Base-by-base conservation (phyloP, 768 basidiomycete species). In the Dendrothele bispora region DNA sequence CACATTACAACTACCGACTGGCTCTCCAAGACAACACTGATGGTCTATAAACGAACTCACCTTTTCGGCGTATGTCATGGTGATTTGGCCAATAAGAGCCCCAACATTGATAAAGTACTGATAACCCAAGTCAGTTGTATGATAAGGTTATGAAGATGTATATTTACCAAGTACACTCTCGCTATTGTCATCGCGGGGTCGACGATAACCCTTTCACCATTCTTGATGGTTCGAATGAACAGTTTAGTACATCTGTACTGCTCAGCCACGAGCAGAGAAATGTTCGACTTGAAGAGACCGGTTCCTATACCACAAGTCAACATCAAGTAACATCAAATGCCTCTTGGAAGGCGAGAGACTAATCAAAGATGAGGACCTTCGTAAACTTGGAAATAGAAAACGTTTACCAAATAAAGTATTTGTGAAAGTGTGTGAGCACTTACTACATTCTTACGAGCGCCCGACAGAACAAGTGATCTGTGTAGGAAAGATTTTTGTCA, bases 261-360 rank as follows among this genome's bases (percentile, higher is more conserved):
- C 60, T 91, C 89, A 6, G 89, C 89, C 20, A 91, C 74, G 54
- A 91, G 70, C 2, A 88, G 88, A 0, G 83, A 84, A 52, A 91
- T 82, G 61, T 88, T 90, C 2, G 82, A 66, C 66, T 91, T 89
- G 77, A 90, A 87, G 20, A 83, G 68, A 6, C 86, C 87, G 8
- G 86, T 78, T 15, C 86, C 80, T 66, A 39, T n/a, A n/a, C n/a
- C n/a, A n/a, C n/a, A n/a, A n/a, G n/a, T n/a, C n/a, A n/a, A n/a
- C n/a, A n/a, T n/a, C n/a, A n/a, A n/a, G n/a, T n/a, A n/a, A n/a
- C n/a, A n/a, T n/a, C n/a, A n/a, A n/a, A n/a, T n/a, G n/a, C n/a
- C n/a, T n/a, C n/a, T n/a, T n/a, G n/a, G n/a, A n/a, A n/a, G n/a
- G n/a, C n/a, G n/a, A n/a, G n/a, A n/a, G n/a, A n/a, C n/a, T n/a